Evolutionary conservation across 2,329 filamentous ascomycete genomes (phyloP).

Genomic region (Aspergillus quadrilineatus): DNA sequence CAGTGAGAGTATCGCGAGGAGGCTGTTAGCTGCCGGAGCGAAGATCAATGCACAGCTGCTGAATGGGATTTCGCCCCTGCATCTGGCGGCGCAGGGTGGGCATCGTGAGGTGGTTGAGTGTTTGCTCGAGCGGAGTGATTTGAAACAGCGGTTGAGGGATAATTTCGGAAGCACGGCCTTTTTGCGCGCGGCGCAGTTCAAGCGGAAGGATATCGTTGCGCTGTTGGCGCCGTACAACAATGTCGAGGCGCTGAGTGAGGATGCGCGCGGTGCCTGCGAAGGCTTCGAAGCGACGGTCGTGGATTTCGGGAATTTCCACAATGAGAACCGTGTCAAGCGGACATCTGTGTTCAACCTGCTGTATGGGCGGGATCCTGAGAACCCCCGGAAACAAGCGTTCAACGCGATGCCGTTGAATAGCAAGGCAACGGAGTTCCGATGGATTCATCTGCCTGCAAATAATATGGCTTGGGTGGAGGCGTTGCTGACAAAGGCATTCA

Average conservation of each 20-base stretch:
- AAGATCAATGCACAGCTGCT: constrained; percentile 40
- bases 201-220: constrained; percentile 37
- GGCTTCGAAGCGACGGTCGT: constrained; percentile 55
- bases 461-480: constrained; percentile 62
- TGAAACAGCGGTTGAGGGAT: constrained; percentile 36
- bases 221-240: constrained; percentile 41
- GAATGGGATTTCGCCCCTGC: constrained; percentile 41
- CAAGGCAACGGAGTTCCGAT: constrained; percentile 51
- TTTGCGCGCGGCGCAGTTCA: constrained; percentile 41
- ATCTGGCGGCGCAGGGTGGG: constrained; percentile 42
- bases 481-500: constrained; percentile 63
- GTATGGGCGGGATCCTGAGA: constrained; percentile 51
- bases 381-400: constrained; percentile 47
- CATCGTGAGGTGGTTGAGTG: constrained; percentile 39
- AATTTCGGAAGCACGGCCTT: constrained; percentile 44
- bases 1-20: constrained; percentile 44
- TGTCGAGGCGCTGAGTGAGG: constrained; percentile 34
- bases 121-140: constrained; percentile 32
- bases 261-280: constrained; percentile 48
- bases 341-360: constrained; percentile 53
- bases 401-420: constrained; percentile 46
- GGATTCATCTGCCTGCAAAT: constrained; percentile 56
- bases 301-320: constrained; percentile 51
- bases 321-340: constrained; percentile 48
- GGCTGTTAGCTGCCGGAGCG: constrained; percentile 42